A percentile compares a stretch with the other conserved stretches of the same genome.
phyloP scores from a whole-genome alignment of 192 early-diverging fungal genomes.

The Backusella australiensis region DNA sequence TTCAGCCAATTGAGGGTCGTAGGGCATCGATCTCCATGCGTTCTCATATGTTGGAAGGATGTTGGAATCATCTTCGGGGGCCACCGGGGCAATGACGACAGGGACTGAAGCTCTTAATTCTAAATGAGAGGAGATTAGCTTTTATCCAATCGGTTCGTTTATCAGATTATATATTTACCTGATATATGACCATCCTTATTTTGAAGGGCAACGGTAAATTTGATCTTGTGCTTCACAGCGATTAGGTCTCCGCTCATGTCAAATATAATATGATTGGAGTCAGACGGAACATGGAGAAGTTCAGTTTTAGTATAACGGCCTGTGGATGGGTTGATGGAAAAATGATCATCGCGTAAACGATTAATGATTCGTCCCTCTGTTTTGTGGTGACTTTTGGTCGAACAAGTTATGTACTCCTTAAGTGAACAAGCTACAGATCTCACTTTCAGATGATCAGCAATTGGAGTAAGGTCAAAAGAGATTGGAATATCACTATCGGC shows the following conservation, averaged over 20 bases:
- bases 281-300: conserved; percentile 15
- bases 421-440: conserved; percentile 41
- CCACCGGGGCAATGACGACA: conserved; percentile 28
- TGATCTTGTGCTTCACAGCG: conserved; percentile 33
- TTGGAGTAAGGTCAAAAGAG: conserved; percentile 45
- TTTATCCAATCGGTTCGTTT: background rate
- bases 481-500: conserved; percentile 51
- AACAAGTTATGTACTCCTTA: conserved; percentile 55
- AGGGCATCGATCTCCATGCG: conserved; percentile 10
- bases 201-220: conserved; percentile 28
- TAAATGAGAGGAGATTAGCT: background rate
- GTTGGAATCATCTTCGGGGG: conserved; percentile 17
- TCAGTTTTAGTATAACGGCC: conserved; percentile 21
- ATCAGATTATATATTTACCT: conserved; percentile 12
- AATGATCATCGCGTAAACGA: conserved; percentile 11
- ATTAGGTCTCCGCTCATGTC: conserved; percentile 35
- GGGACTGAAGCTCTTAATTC: conserved; percentile 34
- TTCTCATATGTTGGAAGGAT: conserved; percentile 29
- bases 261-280: conserved; percentile 14
- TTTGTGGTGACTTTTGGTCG: conserved; percentile 14
- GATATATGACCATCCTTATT: conserved; percentile 40
- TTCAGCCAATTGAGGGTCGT: background rate
- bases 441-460: conserved; percentile 45
- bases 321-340: background rate
- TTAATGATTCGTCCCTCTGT: conserved; percentile 12